These are phyloP conservation scores for Platismatia glauca DNA, from an alignment of 495 filamentous ascomycete species.

Conservation along the genomic window DNA sequence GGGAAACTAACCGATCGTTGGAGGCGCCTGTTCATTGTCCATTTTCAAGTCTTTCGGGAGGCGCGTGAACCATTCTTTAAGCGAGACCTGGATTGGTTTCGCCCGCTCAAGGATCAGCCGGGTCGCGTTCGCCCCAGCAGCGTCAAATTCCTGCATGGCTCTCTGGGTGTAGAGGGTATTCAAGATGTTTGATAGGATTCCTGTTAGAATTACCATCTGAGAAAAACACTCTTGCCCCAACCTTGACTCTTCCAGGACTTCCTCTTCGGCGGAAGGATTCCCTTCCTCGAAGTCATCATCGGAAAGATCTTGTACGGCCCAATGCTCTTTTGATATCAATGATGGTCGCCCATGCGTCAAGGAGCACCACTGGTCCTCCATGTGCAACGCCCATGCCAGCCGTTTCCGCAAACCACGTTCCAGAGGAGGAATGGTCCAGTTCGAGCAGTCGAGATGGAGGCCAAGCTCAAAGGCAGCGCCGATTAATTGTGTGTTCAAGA, in stretches of 20 bases:
- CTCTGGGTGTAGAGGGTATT: constrained; percentile 52
- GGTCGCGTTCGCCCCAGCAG: constrained; percentile 41
- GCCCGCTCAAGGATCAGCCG: constrained; percentile 50
- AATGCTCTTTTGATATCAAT: constrained; percentile 46
- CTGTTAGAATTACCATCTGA: constrained; percentile 50
- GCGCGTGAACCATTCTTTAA: constrained; percentile 51
- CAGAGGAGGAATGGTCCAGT: constrained; percentile 45
- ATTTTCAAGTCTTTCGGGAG: constrained; percentile 46
- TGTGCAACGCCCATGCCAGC: constrained; percentile 51
- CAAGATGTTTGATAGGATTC: constrained; percentile 52
- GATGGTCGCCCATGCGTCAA: constrained; percentile 48
- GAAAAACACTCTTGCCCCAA: constrained; percentile 46
- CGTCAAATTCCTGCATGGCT: constrained; percentile 44
- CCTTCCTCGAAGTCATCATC: constrained; percentile 42
- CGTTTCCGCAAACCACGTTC: constrained; percentile 50
- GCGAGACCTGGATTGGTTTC: constrained; percentile 50
- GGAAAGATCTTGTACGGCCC: constrained; percentile 47
- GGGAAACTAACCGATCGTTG: constrained; percentile 26
- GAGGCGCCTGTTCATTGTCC: constrained; percentile 35
- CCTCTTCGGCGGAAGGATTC: constrained; percentile 24
- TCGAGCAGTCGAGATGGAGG: constrained; percentile 47
- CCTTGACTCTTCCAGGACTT: constrained; percentile 35
- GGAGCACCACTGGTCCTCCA: constrained; percentile 54
- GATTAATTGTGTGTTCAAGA: constrained; percentile 68
- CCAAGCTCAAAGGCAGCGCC: constrained; percentile 49